A percentile compares a stretch with the other conserved stretches of the same genome.
Evolutionary conservation across 2,329 filamentous ascomycete species (phyloP).

Genomic region (Fusarium marasasianum): DNA sequence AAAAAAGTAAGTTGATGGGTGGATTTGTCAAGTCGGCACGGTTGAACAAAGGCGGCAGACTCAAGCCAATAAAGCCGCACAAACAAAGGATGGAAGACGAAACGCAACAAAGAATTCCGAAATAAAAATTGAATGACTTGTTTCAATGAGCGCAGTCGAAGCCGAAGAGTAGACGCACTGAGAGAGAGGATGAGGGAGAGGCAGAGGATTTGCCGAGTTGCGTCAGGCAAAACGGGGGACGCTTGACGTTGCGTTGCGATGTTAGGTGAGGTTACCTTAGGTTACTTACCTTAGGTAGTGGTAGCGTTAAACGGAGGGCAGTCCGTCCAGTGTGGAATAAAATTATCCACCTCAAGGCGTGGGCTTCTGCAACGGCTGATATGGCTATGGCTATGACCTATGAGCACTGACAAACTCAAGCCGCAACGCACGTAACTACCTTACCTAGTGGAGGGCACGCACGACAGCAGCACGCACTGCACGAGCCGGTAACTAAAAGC

Average conservation of each 20-base stretch:
- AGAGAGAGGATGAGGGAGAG: conserved; percentile 12
- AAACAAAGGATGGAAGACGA: conserved; percentile 9
- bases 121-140: conserved; percentile 8
- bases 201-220: conserved; percentile 34
- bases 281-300: background rate
- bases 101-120: conserved; percentile 6
- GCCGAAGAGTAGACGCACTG: conserved; percentile 35
- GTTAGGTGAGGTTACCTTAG: background rate
- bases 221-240: conserved; percentile 39
- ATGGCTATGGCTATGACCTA: conserved; percentile 10
- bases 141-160: conserved; percentile 21
- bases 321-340: conserved; percentile 40
- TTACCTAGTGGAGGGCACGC: background rate
- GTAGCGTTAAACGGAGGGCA: conserved; percentile 11
- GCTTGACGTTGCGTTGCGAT: conserved; percentile 34
- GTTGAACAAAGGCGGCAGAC: conserved; percentile 26
- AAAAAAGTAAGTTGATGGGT: conserved; percentile 28
- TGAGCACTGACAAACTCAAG: conserved; percentile 25
- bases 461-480: conserved; percentile 8
- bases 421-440: background rate
- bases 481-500: conserved; percentile 17
- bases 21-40: conserved; percentile 3
- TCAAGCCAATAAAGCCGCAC: conserved; percentile 27
- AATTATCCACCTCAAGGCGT: conserved; percentile 35
- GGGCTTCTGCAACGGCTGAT: background rate